Percentiles rank a stretch among this genome's conserved stretches.
Evolutionary conservation across 768 basidiomycete species (phyloP).

Genomic region (Cystofilobasidium macerans): DNA sequence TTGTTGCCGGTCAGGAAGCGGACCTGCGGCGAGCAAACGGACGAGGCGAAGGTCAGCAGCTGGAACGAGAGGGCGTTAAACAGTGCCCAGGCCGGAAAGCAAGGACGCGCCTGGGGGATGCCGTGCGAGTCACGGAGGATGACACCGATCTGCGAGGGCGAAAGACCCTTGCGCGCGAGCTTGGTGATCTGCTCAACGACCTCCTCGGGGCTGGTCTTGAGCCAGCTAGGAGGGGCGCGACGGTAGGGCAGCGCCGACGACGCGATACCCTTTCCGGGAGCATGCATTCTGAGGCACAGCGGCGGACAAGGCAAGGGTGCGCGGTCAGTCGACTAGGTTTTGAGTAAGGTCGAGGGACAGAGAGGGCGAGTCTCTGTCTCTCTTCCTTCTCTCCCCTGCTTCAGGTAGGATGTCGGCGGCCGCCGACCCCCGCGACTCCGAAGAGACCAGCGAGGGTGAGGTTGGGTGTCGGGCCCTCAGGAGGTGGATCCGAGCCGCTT

Average conservation of each 20-base stretch:
- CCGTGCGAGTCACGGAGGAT: slow-evolving; percentile 96
- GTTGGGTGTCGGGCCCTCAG: not conserved
- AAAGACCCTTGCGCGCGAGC: slow-evolving; percentile 93
- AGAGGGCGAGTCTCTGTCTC: not conserved
- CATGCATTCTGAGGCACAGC: slow-evolving; percentile 64
- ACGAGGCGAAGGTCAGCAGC: not conserved
- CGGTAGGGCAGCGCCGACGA: slow-evolving; percentile 97
- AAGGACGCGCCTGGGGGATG: slow-evolving; percentile 48
- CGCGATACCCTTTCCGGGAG: slow-evolving; percentile 99
- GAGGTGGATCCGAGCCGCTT: too few relatives aligned
- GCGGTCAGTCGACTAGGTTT: slow-evolving; percentile 14
- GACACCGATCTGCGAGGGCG: slow-evolving; percentile 96
- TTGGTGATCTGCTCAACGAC: slow-evolving; percentile 93
- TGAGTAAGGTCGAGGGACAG: slow-evolving; percentile 22
- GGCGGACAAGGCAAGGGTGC: not conserved
- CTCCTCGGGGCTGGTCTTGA: slow-evolving; percentile 90
- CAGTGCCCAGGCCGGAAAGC: not conserved
- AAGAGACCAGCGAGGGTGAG: not conserved
- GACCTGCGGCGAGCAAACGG: slow-evolving; percentile 81
- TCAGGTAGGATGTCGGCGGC: not conserved
- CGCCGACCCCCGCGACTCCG: not conserved
- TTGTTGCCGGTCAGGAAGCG: slow-evolving; percentile 98
- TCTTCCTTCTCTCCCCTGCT: slow-evolving; percentile 2
- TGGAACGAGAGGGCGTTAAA: not conserved
- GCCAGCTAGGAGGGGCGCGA: slow-evolving; percentile 87